A percentile compares a stretch with the other conserved stretches of the same genome.
phyloP scores from a whole-genome alignment of 768 basidiomycete genomes.

The Chalciporus sphaerocephalus region DNA sequence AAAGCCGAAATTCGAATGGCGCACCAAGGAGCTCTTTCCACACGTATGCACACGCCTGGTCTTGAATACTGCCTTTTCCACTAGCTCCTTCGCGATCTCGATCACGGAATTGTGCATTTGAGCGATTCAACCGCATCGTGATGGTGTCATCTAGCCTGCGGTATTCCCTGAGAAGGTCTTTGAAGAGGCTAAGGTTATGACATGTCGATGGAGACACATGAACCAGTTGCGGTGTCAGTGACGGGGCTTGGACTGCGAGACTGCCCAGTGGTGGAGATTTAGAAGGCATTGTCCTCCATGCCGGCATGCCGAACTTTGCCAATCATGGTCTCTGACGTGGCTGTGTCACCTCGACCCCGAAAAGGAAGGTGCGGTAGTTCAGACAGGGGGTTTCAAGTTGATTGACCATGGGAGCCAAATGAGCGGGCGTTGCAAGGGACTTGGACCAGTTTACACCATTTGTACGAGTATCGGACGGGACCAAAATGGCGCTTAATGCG shows the following conservation, averaged over 20 bases:
- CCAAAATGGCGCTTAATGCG: no score
- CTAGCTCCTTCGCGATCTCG: conserved; percentile 49
- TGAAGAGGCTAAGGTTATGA: conserved; percentile 71
- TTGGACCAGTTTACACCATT: no score
- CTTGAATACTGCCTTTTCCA: conserved; percentile 54
- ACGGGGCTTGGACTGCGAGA: conserved; percentile 63
- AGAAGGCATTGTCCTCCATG: conserved; percentile 35
- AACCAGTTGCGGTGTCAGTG: conserved; percentile 56
- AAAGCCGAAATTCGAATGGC: conserved; percentile 25
- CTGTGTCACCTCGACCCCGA: conserved; percentile 11
- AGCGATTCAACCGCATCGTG: conserved; percentile 76
- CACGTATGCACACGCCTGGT: conserved; percentile 68
- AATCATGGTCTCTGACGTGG: conserved; percentile 20
- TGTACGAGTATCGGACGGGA: neutral
- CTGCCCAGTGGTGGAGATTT: conserved; percentile 56
- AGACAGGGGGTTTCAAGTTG: neutral
- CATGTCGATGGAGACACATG: conserved; percentile 73
- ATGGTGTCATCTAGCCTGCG: conserved; percentile 76
- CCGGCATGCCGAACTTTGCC: conserved; percentile 26
- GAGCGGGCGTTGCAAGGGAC: neutral
- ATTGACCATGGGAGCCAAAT: neutral
- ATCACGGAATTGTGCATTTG: conserved; percentile 72
- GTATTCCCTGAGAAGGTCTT: conserved; percentile 85
- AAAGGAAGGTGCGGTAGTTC: conserved; percentile 32
- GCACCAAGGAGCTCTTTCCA: conserved; percentile 79